Base-by-base conservation (phyloP, 352 stramenopile genomes). In the Globisporangium echinulatum region DNA sequence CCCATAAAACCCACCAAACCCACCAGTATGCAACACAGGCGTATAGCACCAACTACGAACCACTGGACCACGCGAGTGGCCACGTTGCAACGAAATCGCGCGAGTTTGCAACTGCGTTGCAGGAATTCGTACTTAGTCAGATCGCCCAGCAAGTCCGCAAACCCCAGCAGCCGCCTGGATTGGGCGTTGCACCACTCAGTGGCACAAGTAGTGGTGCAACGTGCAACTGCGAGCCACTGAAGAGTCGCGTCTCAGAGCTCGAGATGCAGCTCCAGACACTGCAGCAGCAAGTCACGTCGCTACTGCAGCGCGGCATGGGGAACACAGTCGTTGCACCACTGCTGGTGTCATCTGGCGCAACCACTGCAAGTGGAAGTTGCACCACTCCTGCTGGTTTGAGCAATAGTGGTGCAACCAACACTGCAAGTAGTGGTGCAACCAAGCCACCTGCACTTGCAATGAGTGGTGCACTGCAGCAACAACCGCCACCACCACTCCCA, bases 51-150 rank as follows among this genome's bases (percentile, higher is more conserved):
- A 43, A 25, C 61, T 40, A 71, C 56, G 36, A 48, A 6, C 25
- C 25, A 33, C 2, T 33, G 25, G 15, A 56, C 17, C 14, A 25
- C 39, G 59, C 52, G 49, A 56, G 57, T 15, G 44, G 56, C 0
- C 62, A 74, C 42, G 72, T 89, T 15, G 66, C 79, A 19, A 66
- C 62, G 46, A 89, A 89, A 62, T 75, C 74, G 37, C 63, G 66
- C 7, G 79, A 90, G 64, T 72, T 90, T 11, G 79, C 80, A 36
- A 51, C 72, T n/a, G 80, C 80, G 25, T 61, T 90, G 15, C 77
- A 87, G 50, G 68, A 79, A 11, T 70, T 90, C 13, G 68, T 90
- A 0, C 54, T 72, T 9, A 61, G 68, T 36, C 69, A 79, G 2
- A 42, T 88, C 13, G 74, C 74, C 17, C 60, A 61, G 38, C 70